Evolutionary conservation across 805 yeast species (phyloP).

Genomic region (Suhomyces sp.): DNA sequence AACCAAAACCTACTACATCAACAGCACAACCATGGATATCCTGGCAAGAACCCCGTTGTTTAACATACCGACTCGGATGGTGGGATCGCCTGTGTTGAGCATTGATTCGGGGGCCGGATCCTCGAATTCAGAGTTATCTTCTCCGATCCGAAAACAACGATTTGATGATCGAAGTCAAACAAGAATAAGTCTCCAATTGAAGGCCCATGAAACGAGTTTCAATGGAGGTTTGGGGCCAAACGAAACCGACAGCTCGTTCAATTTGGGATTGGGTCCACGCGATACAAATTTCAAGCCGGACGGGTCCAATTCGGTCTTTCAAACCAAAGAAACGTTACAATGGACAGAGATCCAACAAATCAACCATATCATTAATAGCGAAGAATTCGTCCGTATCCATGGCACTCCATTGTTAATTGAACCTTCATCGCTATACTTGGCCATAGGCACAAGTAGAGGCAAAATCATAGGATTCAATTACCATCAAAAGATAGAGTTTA

Average conservation of each 20-base stretch:
- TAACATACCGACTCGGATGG: slow-evolving; percentile 12
- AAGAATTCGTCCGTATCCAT: slow-evolving; percentile 20
- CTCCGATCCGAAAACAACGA: slow-evolving; percentile 18
- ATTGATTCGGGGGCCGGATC: slow-evolving; percentile 1
- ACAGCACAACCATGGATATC: too few relatives aligned
- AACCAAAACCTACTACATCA: too few relatives aligned
- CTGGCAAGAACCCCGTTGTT: too few relatives aligned
- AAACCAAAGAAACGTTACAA: slow-evolving; percentile 12
- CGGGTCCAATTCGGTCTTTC: not conserved
- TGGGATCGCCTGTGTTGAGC: slow-evolving; percentile 9
- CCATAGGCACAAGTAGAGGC: slow-evolving; percentile 73
- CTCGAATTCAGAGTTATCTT: not conserved
- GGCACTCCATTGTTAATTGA: slow-evolving; percentile 25
- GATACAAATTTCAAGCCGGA: not conserved
- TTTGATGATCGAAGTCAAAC: slow-evolving; percentile 43
- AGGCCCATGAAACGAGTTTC: slow-evolving; percentile 8
- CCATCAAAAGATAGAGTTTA: slow-evolving; percentile 54
- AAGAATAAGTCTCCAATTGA: slow-evolving; percentile 21
- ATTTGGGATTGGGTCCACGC: not conserved
- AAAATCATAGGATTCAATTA: slow-evolving; percentile 64
- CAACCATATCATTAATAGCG: slow-evolving; percentile 18
- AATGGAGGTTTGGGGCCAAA: not conserved
- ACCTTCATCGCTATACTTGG: slow-evolving; percentile 40
- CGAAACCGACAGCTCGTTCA: too few relatives aligned
- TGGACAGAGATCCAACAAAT: slow-evolving; percentile 29